Evolutionary conservation across 108 stramenopile species (phyloP).

Genomic region (Bacterosira constricta): DNA sequence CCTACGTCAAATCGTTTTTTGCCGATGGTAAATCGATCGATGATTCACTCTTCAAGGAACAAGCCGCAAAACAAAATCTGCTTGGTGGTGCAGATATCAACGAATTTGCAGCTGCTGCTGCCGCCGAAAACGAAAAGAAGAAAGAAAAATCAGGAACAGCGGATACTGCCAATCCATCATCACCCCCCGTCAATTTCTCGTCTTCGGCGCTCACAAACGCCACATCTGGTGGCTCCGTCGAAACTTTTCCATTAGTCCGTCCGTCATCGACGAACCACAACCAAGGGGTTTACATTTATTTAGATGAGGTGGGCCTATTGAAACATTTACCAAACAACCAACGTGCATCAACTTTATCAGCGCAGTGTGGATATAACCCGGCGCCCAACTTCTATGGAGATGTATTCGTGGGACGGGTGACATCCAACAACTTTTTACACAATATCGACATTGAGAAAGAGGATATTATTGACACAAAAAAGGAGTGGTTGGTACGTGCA

Average conservation of each 20-base stretch:
- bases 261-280: constrained; percentile 66
- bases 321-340: constrained; percentile 71
- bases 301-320: constrained; percentile 87
- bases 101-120: constrained; percentile 23
- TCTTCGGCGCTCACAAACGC: constrained; percentile 44
- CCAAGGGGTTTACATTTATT: constrained; percentile 72
- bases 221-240: constrained; percentile 67
- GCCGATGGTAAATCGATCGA: constrained; percentile 63
- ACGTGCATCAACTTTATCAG: constrained; percentile 59
- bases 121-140: not conserved
- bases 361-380: constrained; percentile 68
- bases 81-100: constrained; percentile 45
- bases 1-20: constrained; percentile 67
- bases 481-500: constrained; percentile 75
- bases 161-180: not conserved
- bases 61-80: constrained; percentile 56
- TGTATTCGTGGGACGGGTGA: constrained; percentile 74
- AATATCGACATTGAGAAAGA: constrained; percentile 60
- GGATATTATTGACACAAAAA: constrained; percentile 46
- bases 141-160: not conserved
- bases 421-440: constrained; percentile 29
- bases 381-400: constrained; percentile 88
- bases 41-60: constrained; percentile 59
- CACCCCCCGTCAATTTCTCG: not conserved
- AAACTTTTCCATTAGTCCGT: constrained; percentile 79